Percentiles rank a stretch among this genome's conserved stretches.
phyloP scores from a whole-genome alignment of 805 yeast species.

The Ogataea methanolica region DNA sequence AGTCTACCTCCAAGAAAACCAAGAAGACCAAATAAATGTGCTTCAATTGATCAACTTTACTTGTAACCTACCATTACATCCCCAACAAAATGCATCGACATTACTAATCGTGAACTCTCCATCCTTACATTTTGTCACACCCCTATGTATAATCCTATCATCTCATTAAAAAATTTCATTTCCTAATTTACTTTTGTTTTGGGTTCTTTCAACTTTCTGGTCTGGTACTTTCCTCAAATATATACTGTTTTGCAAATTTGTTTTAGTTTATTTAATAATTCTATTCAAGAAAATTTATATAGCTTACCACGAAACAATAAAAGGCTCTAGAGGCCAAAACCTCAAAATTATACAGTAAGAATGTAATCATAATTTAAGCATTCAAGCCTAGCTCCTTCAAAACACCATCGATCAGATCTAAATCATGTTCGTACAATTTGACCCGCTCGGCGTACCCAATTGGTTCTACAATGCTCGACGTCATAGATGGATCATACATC shows the following conservation, averaged over 20 bases:
- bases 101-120: no score
- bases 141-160: no score
- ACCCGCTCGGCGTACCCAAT: constrained; percentile 20
- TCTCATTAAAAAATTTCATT: no score
- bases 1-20: constrained; percentile 23
- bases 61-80: background rate
- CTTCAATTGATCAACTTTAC: background rate
- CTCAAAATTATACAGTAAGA: no score
- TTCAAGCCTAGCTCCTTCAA: constrained; percentile 36
- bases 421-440: constrained; percentile 30
- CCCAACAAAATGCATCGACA: no score
- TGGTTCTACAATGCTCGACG: constrained; percentile 4
- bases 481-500: constrained; percentile 13
- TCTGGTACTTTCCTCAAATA: no score
- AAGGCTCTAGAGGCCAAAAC: background rate
- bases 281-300: no score
- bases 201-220: background rate
- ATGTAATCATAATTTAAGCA: constrained; percentile 26
- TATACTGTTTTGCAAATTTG: no score
- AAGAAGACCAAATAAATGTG: constrained; percentile 25
- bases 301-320: background rate
- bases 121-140: no score
- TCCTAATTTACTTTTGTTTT: background rate
- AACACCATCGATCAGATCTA: constrained; percentile 36
- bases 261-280: no score